A percentile compares a stretch with the other conserved stretches of the same genome.
Evolutionary conservation across 805 yeast genomes (phyloP).

Genomic region (Alloascoidea hylecoeti): DNA sequence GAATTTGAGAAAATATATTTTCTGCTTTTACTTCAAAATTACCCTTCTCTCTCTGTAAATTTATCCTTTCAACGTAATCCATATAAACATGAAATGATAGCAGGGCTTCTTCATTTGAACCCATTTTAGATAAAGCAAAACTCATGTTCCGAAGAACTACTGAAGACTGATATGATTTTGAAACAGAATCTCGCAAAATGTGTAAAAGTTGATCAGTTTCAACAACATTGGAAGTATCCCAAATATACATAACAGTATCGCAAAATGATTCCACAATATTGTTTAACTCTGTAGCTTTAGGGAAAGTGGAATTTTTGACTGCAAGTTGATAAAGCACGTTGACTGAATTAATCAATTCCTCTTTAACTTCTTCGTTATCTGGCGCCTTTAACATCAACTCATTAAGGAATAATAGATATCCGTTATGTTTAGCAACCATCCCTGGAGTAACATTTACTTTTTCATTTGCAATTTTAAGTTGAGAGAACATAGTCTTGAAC

Average conservation of each 20-base stretch:
- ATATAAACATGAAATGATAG: conserved; percentile 14
- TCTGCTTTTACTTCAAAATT: conserved; percentile 10
- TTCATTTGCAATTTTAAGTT: conserved; percentile 7
- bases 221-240: conserved; percentile 9
- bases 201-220: conserved; percentile 8
- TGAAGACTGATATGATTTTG: conserved; percentile 18
- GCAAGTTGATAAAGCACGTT: not conserved
- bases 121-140: conserved; percentile 13
- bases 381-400: conserved; percentile 6
- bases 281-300: conserved; percentile 11
- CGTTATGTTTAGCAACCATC: conserved; percentile 4
- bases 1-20: conserved; percentile 12
- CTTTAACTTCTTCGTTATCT: not conserved
- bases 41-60: conserved; percentile 16
- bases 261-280: conserved; percentile 10
- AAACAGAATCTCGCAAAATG: conserved; percentile 8
- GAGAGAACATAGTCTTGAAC: not conserved
- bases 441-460: conserved; percentile 5
- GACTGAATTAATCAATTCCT: not conserved
- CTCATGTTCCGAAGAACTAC: conserved; percentile 16
- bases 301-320: conserved; percentile 4
- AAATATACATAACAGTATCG: conserved; percentile 9
- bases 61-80: conserved; percentile 3
- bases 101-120: conserved; percentile 15
- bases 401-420: conserved; percentile 6